phyloP scores from a whole-genome alignment of 192 early-diverging fungal genomes.

The Linnemannia hyalina region DNA sequence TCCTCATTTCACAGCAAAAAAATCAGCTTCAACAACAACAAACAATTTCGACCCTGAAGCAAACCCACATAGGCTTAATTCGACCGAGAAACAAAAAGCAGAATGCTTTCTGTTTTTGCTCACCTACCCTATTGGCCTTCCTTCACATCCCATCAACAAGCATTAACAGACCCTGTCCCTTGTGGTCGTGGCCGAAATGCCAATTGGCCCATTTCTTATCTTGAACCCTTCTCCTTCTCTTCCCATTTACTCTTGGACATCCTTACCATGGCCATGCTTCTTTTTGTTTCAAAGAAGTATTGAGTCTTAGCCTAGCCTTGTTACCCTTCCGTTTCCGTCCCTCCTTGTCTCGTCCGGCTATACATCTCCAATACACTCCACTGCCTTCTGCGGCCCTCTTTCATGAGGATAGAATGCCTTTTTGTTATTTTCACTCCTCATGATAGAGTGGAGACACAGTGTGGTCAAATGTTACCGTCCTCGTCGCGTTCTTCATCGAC shows the following conservation, averaged over 20 bases:
- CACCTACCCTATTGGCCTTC: neutral
- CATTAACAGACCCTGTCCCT: slow-evolving; percentile 3
- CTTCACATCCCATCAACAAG: neutral
- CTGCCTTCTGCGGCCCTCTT: no score
- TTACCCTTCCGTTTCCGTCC: no score
- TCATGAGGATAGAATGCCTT: no score
- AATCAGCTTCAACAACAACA: neutral
- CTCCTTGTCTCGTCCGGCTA: no score
- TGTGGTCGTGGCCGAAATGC: slow-evolving; percentile 41
- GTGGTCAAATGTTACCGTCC: no score
- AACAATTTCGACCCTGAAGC: neutral
- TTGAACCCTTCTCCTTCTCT: neutral
- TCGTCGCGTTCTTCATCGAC: neutral
- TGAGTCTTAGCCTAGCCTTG: no score
- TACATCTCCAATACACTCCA: no score
- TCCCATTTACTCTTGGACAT: no score
- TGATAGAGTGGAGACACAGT: no score
- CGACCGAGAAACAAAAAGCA: neutral
- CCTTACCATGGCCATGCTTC: neutral
- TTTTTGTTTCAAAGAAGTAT: neutral
- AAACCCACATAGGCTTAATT: slow-evolving; percentile 3
- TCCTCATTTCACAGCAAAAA: slow-evolving; percentile 3
- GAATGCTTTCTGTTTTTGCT: neutral
- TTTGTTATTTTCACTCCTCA: no score
- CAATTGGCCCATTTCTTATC: slow-evolving; percentile 50